Conservation (phyloP, 1,284 basidiomycete species). For the Cutaneotrichosporon cavernicola region DNA sequence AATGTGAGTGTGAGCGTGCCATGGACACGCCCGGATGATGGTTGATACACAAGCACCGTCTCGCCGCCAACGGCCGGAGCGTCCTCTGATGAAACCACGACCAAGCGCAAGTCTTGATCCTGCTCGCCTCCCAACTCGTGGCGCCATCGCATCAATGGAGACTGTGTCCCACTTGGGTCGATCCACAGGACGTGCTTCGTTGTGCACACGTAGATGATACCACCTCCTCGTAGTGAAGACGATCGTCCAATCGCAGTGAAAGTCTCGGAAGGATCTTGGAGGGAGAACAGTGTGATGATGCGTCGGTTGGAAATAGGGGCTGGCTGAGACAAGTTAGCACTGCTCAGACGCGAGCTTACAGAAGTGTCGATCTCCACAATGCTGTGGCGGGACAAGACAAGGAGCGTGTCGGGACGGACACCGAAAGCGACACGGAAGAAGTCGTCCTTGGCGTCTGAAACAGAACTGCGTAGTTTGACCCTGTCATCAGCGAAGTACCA, state of each 20-base stretch:
- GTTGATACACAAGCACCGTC: neutral
- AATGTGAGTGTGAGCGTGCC: neutral
- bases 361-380: constrained; percentile 33
- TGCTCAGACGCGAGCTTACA: constrained; percentile 18
- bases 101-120: constrained; percentile 27
- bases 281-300: neutral
- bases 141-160: constrained; percentile 31
- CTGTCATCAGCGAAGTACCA: constrained; percentile 15
- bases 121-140: constrained; percentile 32
- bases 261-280: neutral
- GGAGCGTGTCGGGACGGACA: constrained; percentile 29
- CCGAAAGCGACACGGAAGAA: constrained; percentile 44
- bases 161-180: constrained; percentile 26
- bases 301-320: neutral
- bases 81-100: constrained; percentile 8
- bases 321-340: neutral
- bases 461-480: constrained; percentile 25
- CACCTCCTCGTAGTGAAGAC: constrained; percentile 20
- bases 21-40: constrained; percentile 1
- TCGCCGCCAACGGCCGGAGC: neutral
- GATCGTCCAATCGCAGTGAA: constrained; percentile 40
- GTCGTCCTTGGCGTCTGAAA: constrained; percentile 20
- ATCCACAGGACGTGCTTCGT: constrained; percentile 42
- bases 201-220: constrained; percentile 30
- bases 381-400: constrained; percentile 33